These are phyloP conservation scores for Cucurbita moschata DNA, from an alignment of 306 rosid genomes.

Conservation along the genomic window DNA sequence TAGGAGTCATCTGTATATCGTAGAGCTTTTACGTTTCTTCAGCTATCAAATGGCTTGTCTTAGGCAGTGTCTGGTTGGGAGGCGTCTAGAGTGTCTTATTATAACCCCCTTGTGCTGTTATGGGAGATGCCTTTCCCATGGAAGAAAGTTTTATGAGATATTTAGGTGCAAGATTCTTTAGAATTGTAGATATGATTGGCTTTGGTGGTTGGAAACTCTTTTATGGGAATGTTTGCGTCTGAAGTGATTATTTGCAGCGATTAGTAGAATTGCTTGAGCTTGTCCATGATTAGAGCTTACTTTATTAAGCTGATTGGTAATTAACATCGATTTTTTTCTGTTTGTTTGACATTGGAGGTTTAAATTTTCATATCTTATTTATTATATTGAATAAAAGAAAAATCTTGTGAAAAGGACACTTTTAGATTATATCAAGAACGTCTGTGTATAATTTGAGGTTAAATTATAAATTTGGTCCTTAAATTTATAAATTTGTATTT, in stretches of 20 bases:
- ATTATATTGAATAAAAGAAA: too few relatives aligned
- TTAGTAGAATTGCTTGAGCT: neutral
- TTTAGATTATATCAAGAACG: too few relatives aligned
- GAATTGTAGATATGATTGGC: slow-evolving; percentile 2
- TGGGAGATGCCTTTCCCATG: neutral
- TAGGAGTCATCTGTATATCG: slow-evolving; percentile 6
- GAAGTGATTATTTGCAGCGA: neutral
- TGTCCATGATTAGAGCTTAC: too few relatives aligned
- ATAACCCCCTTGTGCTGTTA: neutral
- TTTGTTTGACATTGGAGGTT: too few relatives aligned
- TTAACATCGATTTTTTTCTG: too few relatives aligned
- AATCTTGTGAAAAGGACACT: too few relatives aligned
- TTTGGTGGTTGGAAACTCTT: neutral
- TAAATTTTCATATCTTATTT: too few relatives aligned
- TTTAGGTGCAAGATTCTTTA: neutral
- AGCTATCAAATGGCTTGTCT: neutral
- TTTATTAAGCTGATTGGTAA: too few relatives aligned
- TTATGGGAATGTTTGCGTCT: neutral
- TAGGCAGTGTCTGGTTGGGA: slow-evolving; percentile 2
- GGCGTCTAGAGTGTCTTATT: neutral
- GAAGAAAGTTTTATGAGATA: neutral
- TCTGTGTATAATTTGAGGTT: too few relatives aligned
- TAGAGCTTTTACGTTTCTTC: neutral
- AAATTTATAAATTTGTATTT: too few relatives aligned
- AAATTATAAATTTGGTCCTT: too few relatives aligned